Percentiles rank a stretch among this genome's conserved stretches.
Evolutionary conservation across 768 basidiomycete species (phyloP).

Genomic region (Rhodotorula kratochvilovae): DNA sequence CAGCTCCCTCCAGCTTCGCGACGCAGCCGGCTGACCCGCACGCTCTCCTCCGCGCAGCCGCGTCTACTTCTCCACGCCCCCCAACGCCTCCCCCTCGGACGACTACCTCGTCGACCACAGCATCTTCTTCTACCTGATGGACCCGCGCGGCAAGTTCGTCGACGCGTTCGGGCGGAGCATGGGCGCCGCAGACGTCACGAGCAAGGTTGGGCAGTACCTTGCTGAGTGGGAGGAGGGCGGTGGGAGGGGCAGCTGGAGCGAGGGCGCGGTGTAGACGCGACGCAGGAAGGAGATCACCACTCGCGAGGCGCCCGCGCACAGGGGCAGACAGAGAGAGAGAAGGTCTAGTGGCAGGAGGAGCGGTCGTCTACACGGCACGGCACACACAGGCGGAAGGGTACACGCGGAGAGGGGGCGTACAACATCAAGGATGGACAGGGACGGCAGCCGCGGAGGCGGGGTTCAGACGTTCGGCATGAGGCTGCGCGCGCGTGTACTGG

Average conservation of each 20-base stretch:
- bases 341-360: not conserved
- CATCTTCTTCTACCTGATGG: slow-evolving; percentile 83
- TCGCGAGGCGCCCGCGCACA: no score
- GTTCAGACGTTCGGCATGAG: slow-evolving; percentile 14
- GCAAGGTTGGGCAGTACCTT: slow-evolving; percentile 49
- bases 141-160: slow-evolving; percentile 85
- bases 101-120: slow-evolving; percentile 89
- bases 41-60: slow-evolving; percentile 49
- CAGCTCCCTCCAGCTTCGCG: no score
- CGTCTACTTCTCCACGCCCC: slow-evolving; percentile 94
- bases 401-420: not conserved
- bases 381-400: no score
- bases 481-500: not conserved
- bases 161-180: slow-evolving; percentile 91
- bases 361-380: not conserved
- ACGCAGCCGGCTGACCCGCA: no score
- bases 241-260: slow-evolving; percentile 27
- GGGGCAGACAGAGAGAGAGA: not conserved
- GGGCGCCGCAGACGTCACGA: slow-evolving; percentile 60
- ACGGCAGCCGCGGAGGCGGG: no score
- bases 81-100: slow-evolving; percentile 65
- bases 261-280: not conserved
- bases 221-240: slow-evolving; percentile 46
- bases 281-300: no score
- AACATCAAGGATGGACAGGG: not conserved